Percentiles rank a stretch among this genome's conserved stretches.
Conservation (phyloP, 257 asterid genomes). For the Cinchona pubescens region DNA sequence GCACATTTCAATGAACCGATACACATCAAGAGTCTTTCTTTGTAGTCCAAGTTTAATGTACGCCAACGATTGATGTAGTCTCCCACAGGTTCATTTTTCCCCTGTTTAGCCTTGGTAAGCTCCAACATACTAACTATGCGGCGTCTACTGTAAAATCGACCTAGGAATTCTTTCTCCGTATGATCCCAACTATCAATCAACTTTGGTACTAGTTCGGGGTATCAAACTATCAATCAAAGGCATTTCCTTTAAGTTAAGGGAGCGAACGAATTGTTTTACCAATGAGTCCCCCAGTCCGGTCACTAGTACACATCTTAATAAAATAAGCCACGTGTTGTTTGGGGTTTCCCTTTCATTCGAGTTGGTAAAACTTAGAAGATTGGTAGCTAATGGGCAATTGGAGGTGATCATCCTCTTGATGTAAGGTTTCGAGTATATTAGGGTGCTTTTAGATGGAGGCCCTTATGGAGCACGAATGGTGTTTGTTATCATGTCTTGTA, state of each 20-base stretch:
- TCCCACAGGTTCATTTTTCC: background rate
- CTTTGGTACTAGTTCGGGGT: background rate
- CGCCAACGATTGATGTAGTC: background rate
- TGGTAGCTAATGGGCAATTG: too few species aligned
- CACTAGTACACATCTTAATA: too few species aligned
- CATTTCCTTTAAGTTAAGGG: background rate
- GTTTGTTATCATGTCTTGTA: background rate
- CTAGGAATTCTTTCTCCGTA: background rate
- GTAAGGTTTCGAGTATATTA: too few species aligned
- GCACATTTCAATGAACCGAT: background rate
- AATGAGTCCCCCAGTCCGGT: background rate
- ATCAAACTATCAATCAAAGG: background rate
- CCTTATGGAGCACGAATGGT: background rate
- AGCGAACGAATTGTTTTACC: background rate
- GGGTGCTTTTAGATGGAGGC: background rate
- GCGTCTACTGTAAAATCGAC: background rate
- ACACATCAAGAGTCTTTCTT: background rate
- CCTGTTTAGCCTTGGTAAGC: background rate
- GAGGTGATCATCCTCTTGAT: too few species aligned
- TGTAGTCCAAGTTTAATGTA: background rate
- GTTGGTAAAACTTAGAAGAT: too few species aligned
- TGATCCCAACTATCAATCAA: background rate
- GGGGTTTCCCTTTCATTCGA: too few species aligned
- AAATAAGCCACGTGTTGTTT: too few species aligned
- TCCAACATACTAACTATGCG: background rate